phyloP scores from a whole-genome alignment of 495 filamentous ascomycete genomes.

The Cercophora newfieldiana region DNA sequence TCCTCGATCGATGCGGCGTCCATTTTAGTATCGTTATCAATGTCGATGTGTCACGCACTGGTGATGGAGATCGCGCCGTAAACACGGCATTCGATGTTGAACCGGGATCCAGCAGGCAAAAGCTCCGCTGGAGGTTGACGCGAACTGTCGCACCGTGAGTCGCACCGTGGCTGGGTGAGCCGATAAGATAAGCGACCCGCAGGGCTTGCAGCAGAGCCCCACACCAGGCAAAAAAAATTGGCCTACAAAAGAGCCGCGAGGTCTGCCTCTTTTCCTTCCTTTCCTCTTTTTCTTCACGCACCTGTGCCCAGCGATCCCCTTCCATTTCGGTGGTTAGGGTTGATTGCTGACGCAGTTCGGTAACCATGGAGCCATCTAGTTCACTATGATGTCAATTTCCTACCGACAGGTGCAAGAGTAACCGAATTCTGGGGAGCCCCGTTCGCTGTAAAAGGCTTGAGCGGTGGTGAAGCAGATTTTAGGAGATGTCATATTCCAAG shows the following conservation, averaged over 20 bases:
- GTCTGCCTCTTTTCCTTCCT: slow-evolving; percentile 32
- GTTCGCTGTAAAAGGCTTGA: slow-evolving; percentile 61
- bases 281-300: slow-evolving; percentile 59
- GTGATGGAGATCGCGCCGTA: no score
- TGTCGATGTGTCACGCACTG: no score
- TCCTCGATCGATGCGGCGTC: slow-evolving; percentile 87
- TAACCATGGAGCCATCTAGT: slow-evolving; percentile 74
- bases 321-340: slow-evolving; percentile 62
- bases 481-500: slow-evolving; percentile 82
- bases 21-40: slow-evolving; percentile 49
- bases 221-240: slow-evolving; percentile 27
- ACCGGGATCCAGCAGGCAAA: slow-evolving; percentile 6
- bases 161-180: neutral
- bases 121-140: neutral
- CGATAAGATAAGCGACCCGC: slow-evolving; percentile 32
- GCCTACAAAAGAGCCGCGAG: slow-evolving; percentile 22
- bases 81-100: neutral
- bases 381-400: slow-evolving; percentile 80
- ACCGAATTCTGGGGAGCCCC: slow-evolving; percentile 58
- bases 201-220: slow-evolving; percentile 22
- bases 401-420: slow-evolving; percentile 89
- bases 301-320: slow-evolving; percentile 82
- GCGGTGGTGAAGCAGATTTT: slow-evolving; percentile 53
- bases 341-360: slow-evolving; percentile 80
- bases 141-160: neutral